phyloP scores from a whole-genome alignment of 2,329 filamentous ascomycete genomes.

The Fragosphaeria purpurea region DNA sequence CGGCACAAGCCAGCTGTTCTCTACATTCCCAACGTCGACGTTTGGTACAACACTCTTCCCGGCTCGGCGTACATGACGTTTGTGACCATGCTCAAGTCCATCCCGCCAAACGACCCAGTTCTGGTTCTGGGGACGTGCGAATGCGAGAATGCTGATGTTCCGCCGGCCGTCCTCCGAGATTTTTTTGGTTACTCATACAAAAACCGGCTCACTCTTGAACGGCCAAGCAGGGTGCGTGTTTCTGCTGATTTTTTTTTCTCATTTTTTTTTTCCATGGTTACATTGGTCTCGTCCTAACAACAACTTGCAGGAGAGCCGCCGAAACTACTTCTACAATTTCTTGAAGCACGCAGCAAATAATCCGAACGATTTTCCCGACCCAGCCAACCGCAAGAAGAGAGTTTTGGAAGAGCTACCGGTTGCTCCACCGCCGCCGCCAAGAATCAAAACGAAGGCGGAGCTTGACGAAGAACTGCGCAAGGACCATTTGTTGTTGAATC shows the following conservation, averaged over 20 bases:
- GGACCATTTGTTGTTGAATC: constrained; percentile 75
- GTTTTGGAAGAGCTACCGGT: constrained; percentile 67
- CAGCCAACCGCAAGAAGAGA: constrained; percentile 75
- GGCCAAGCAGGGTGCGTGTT: constrained; percentile 52
- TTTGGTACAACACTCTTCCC: constrained; percentile 63
- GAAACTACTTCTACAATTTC: constrained; percentile 69
- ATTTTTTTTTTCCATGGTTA: constrained; percentile 17
- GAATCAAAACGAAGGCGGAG: constrained; percentile 64
- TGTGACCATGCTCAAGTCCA: constrained; percentile 65
- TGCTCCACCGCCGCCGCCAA: constrained; percentile 61
- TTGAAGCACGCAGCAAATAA: constrained; percentile 71
- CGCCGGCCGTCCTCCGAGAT: constrained; percentile 56
- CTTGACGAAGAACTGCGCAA: constrained; percentile 69
- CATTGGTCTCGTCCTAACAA: neutral
- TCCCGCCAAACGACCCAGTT: constrained; percentile 84
- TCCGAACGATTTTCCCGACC: constrained; percentile 80
- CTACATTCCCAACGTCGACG: constrained; percentile 81
- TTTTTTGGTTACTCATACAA: constrained; percentile 78
- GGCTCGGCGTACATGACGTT: constrained; percentile 70
- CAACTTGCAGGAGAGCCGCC: constrained; percentile 43
- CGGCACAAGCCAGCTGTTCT: constrained; percentile 94
- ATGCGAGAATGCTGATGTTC: constrained; percentile 50
- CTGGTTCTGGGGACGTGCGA: constrained; percentile 82
- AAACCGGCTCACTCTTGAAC: constrained; percentile 61
- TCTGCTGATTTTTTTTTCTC: neutral